Percentiles rank a stretch among this genome's conserved stretches.
These are phyloP conservation scores for Zizania palustris DNA, from an alignment of 202 grass and related monocot species.

Conservation along the genomic window DNA sequence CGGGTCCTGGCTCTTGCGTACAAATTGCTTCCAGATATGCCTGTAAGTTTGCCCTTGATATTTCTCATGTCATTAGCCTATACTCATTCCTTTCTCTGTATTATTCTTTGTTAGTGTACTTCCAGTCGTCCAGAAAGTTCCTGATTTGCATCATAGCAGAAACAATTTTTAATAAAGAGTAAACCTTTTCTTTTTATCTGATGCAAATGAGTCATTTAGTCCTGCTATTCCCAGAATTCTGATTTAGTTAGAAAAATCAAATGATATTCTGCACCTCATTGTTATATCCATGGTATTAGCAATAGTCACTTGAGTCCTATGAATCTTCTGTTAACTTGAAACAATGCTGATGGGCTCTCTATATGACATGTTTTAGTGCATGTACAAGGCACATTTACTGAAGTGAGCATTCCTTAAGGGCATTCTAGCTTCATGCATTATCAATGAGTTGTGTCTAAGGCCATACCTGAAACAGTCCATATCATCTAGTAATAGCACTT, in stretches of 20 bases:
- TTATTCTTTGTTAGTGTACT: conserved; percentile 18
- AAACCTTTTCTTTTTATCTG: not conserved
- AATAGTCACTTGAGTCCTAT: not conserved
- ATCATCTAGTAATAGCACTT: not conserved
- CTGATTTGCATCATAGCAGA: not conserved
- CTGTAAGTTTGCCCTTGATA: conserved; percentile 63
- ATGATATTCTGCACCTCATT: not conserved
- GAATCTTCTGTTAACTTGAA: not conserved
- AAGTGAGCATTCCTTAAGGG: not conserved
- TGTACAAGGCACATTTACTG: not conserved
- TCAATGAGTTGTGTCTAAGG: not conserved
- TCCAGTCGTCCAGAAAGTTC: not conserved
- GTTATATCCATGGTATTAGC: not conserved
- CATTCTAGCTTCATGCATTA: not conserved
- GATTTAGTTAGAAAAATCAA: not conserved
- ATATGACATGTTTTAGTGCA: not conserved
- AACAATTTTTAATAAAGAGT: not conserved
- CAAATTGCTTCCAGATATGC: conserved; percentile 89
- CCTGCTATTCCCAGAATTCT: not conserved
- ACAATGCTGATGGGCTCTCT: not conserved
- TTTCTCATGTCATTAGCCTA: conserved; percentile 16
- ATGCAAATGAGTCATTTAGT: not conserved
- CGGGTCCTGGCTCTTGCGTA: conserved; percentile 96
- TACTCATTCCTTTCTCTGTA: conserved; percentile 5
- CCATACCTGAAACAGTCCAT: not conserved